Evolutionary conservation across 2,329 filamentous ascomycete genomes (phyloP).

Genomic region (Lithohypha guttulata): DNA sequence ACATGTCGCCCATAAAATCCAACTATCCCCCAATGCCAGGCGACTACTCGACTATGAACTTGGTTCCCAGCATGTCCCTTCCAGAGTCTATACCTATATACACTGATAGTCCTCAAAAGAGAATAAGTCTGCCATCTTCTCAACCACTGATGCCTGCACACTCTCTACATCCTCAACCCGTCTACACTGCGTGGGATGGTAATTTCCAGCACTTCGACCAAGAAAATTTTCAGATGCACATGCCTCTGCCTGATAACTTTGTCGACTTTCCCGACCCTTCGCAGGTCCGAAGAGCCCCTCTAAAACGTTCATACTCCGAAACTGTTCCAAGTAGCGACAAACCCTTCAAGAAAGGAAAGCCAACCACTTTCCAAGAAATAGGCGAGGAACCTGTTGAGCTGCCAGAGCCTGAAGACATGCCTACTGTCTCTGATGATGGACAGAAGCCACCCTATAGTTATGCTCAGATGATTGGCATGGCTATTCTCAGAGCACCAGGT

Average conservation of each 20-base stretch:
- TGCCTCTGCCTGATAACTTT: constrained; percentile 34
- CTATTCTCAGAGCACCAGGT: constrained; percentile 75
- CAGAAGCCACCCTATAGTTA: constrained; percentile 87
- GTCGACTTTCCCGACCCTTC: constrained; percentile 38
- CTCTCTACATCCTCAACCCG: constrained; percentile 31
- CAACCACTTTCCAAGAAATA: constrained; percentile 30
- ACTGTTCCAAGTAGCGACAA: constrained; percentile 63
- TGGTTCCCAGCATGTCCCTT: constrained; percentile 49
- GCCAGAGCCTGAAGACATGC: constrained; percentile 69
- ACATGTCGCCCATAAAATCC: constrained; percentile 50
- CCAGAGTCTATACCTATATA: constrained; percentile 30
- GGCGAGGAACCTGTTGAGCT: constrained; percentile 42
- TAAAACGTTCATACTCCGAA: constrained; percentile 58
- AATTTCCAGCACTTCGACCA: constrained; percentile 32
- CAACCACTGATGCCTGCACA: constrained; percentile 24
- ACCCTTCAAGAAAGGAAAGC: constrained; percentile 56
- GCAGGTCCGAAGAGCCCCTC: constrained; percentile 33
- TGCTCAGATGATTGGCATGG: constrained; percentile 91
- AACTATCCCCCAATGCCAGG: constrained; percentile 50
- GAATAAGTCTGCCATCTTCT: constrained; percentile 25
- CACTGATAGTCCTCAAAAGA: constrained; percentile 41
- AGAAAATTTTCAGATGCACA: constrained; percentile 38
- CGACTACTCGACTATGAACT: constrained; percentile 48
- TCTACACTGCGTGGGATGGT: constrained; percentile 42
- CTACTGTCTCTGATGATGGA: constrained; percentile 71